A percentile compares a stretch with the other conserved stretches of the same genome.
Conservation (phyloP, 345 rosid species). For the Cardamine chenopodiifolia region DNA sequence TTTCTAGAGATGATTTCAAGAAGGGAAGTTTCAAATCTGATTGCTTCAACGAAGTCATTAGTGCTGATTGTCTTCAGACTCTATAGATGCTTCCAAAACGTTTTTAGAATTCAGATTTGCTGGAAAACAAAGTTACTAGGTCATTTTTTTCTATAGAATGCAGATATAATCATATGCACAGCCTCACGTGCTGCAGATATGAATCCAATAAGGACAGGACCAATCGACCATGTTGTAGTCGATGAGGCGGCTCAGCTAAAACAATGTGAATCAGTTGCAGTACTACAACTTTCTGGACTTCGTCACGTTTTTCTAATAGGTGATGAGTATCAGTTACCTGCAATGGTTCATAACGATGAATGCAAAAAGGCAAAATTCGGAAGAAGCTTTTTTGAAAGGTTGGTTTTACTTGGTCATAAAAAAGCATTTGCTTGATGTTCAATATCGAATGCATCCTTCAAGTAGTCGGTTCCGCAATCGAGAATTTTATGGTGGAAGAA, state of each 20-base stretch:
- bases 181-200: constrained; percentile 43
- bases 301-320: constrained; percentile 51
- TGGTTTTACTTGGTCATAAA: constrained; percentile 47
- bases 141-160: constrained; percentile 41
- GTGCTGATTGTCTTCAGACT: neutral
- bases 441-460: constrained; percentile 75
- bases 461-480: constrained; percentile 58
- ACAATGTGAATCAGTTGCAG: constrained; percentile 53
- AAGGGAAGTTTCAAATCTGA: neutral
- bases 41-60: neutral
- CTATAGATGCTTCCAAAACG: neutral
- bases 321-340: constrained; percentile 52
- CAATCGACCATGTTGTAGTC: constrained; percentile 40
- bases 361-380: constrained; percentile 49
- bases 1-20: neutral
- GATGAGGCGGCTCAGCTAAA: constrained; percentile 63
- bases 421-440: constrained; percentile 58
- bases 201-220: neutral
- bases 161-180: constrained; percentile 47
- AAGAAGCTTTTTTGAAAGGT: constrained; percentile 71
- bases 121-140: neutral
- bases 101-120: neutral
- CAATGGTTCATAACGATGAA: constrained; percentile 49
- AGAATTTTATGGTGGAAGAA: constrained; percentile 46
- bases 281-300: constrained; percentile 49